phyloP scores from a whole-genome alignment of 2,329 filamentous ascomycete genomes.

The Lachnellula willkommii region DNA sequence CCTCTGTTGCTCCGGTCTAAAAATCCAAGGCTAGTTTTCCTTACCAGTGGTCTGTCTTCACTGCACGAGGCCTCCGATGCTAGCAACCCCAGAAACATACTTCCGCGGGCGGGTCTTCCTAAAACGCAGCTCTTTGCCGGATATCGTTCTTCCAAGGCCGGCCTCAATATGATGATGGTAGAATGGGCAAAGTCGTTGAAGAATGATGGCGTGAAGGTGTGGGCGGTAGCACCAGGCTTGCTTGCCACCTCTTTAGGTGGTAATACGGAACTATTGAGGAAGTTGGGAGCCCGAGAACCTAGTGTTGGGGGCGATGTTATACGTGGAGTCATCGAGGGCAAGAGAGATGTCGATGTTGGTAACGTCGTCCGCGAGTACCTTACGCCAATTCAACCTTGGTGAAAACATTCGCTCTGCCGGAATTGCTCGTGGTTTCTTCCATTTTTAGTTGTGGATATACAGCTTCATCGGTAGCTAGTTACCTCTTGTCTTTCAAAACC shows the following conservation, averaged over 20 bases:
- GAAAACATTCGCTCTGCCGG: not conserved
- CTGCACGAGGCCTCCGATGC: conserved; percentile 24
- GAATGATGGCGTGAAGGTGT: conserved; percentile 46
- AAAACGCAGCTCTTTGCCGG: conserved; percentile 26
- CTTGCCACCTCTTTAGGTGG: conserved; percentile 42
- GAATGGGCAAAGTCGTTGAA: conserved; percentile 39
- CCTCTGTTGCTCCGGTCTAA: conserved; percentile 40
- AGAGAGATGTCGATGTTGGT: conserved; percentile 37
- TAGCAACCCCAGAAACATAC: conserved; percentile 10
- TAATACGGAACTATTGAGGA: conserved; percentile 15
- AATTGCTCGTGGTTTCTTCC: not conserved
- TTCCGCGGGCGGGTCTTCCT: conserved; percentile 10
- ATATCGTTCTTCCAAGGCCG: conserved; percentile 40
- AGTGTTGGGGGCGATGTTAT: conserved; percentile 35
- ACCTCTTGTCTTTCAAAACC: too few relatives aligned
- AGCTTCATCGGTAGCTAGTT: too few relatives aligned
- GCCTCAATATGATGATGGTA: conserved; percentile 44
- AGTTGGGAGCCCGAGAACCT: conserved; percentile 30
- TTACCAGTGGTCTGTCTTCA: conserved; percentile 38
- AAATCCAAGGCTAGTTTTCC: conserved; percentile 41
- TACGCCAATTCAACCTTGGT: not conserved
- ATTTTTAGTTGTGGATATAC: too few relatives aligned
- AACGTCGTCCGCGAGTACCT: conserved; percentile 28
- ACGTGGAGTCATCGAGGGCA: conserved; percentile 36
- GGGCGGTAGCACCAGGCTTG: conserved; percentile 42